Evolutionary conservation across 148 eudicot genomes (phyloP), one percentile per base, ranked within the genome.

Genomic region (Drosera capensis): DNA sequence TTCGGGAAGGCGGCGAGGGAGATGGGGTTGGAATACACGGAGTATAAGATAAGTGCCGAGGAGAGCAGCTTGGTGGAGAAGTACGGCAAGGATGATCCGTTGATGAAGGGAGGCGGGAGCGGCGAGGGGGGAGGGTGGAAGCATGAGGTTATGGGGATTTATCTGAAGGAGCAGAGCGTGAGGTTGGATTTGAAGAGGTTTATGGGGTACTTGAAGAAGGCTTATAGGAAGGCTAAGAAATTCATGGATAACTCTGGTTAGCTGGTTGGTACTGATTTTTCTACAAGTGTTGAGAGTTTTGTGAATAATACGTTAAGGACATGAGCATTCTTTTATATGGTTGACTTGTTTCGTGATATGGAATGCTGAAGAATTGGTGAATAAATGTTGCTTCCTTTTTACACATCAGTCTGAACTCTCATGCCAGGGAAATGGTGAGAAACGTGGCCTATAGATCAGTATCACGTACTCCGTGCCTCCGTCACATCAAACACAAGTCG

Each of bases 161-260:
- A 78, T 47, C 46, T 74, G 60, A 75, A 54, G 53, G 72, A 79
- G 21, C 82, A 79, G 64, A 55, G 72, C 54, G 68, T 79, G 8
- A 44, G 22, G 5, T 30, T 79, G 29, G 54, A 79, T 59, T 35
- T 71, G 15, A 20, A 12, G 29, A 75, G 64, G 50, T 64, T 75
- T 54, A 67, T 58, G 15, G 50, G 5, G 14, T 72, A 55, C 36
- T 60, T 79, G 46, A 56, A 61, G 52, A 40, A 17, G 45, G 82
- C 72, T 25, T 69, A 66, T 55, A 23, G 35, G 21, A 75, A 75
- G 46, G 81, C 86, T 16, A 78, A 49, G 47, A 40, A 18, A 49
- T 48, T 53, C 30, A 70, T 68, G 85, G 44, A 34, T 0, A 60
- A 48, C 13, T 49, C 56, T 51, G 79, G 51, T 18, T 66, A 47